Evolutionary conservation across 1,284 basidiomycete genomes (phyloP).

Genomic region (Malassezia dermatis): DNA sequence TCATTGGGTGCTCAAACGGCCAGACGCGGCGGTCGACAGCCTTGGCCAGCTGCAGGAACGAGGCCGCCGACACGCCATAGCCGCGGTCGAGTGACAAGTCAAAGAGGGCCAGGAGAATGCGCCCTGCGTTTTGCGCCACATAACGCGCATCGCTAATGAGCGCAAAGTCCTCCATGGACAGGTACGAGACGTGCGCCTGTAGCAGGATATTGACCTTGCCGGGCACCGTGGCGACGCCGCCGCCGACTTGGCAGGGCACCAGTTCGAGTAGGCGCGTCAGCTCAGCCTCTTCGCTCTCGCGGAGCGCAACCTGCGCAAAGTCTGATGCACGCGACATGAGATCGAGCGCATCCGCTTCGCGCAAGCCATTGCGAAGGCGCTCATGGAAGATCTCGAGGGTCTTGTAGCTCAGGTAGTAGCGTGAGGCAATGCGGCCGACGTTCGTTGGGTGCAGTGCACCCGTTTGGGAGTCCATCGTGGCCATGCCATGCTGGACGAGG

Average conservation of each 20-base stretch:
- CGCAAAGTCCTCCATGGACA: conserved; percentile 82
- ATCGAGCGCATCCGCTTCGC: conserved; percentile 79
- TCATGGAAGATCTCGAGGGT: conserved; percentile 85
- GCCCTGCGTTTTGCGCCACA: conserved; percentile 68
- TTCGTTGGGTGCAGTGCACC: conserved; percentile 69
- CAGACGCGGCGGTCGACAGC: conserved; percentile 63
- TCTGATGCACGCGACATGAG: conserved; percentile 86
- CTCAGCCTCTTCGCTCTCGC: conserved; percentile 80
- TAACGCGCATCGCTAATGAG: conserved; percentile 91
- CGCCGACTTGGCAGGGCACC: conserved; percentile 53
- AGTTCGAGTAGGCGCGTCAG: conserved; percentile 62
- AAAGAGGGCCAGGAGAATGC: conserved; percentile 82
- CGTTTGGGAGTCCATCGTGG: conserved; percentile 60
- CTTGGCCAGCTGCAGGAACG: conserved; percentile 84
- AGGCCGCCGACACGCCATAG: conserved; percentile 71
- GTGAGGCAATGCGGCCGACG: conserved; percentile 84
- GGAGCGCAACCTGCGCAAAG: conserved; percentile 89
- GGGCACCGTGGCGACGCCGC: conserved; percentile 63
- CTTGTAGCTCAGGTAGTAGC: conserved; percentile 80
- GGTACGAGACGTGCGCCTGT: conserved; percentile 76
- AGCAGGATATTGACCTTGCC: conserved; percentile 94
- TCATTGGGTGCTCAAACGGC: conserved; percentile 86
- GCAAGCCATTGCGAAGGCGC: conserved; percentile 71
- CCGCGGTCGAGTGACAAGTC: conserved; percentile 87
- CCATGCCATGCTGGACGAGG: conserved; percentile 72